These are phyloP conservation scores for Umbilicus rupestris DNA, from an alignment of 164 flowering plant species.

Conservation along the genomic window DNA sequence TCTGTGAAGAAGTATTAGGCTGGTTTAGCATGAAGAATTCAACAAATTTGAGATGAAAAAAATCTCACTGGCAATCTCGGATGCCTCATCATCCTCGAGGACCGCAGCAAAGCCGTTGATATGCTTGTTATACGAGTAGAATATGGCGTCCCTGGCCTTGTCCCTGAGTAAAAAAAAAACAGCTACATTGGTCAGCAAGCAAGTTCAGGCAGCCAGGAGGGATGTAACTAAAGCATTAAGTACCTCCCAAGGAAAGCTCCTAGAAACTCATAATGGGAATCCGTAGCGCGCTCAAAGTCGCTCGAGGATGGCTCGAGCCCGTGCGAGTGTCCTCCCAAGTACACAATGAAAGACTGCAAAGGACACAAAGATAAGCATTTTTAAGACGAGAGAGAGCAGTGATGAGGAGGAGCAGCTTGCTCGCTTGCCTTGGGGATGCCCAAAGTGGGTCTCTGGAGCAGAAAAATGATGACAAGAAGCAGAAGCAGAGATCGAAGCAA, in stretches of 20 bases:
- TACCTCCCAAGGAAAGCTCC: conserved; percentile 44
- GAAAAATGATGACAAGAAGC: conserved; percentile 20
- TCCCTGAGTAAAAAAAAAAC: conserved; percentile 17
- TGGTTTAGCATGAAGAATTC: background rate
- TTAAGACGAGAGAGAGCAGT: background rate
- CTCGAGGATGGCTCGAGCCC: conserved; percentile 14
- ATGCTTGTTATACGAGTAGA: conserved; percentile 45
- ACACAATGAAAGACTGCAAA: conserved; percentile 56
- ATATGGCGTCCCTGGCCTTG: conserved; percentile 38
- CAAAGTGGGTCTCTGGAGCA: conserved; percentile 26
- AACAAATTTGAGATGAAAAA: background rate
- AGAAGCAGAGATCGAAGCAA: conserved; percentile 13
- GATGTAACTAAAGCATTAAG: background rate
- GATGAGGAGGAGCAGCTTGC: background rate
- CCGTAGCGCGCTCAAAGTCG: conserved; percentile 25
- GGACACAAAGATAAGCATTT: background rate
- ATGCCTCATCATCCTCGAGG: conserved; percentile 57
- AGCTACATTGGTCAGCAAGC: background rate
- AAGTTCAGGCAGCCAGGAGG: too few species aligned
- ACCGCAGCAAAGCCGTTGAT: conserved; percentile 69
- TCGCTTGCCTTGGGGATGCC: conserved; percentile 37
- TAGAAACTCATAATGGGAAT: conserved; percentile 42
- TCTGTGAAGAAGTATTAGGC: conserved; percentile 21
- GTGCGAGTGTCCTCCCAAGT: conserved; percentile 56
- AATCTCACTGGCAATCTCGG: conserved; percentile 34